Base-by-base conservation (phyloP, 257 asterid genomes). In the Gentiana straminea region DNA sequence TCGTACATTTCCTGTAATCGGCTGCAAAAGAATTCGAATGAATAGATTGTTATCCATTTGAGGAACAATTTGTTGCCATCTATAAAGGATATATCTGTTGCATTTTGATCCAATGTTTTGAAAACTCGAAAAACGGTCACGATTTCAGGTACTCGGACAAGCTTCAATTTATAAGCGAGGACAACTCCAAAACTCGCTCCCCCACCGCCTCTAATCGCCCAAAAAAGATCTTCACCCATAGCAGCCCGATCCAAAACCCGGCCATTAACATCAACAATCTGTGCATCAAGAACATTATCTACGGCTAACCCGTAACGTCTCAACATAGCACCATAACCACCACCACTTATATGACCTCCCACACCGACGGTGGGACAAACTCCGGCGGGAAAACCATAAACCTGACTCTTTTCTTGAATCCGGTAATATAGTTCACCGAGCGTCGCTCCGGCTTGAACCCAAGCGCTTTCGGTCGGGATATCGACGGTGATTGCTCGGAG, bases 191-290 rank as follows among this genome's bases (percentile, higher is more conserved):
- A 65, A 57, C 70, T 65, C n/a, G 64, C 64, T 33, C 50, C 70
- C 32, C 60, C 70, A 8, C 64, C 70, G 1, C 70, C 70, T 3
- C 54, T 65, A 33, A 65, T 65, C 8, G 70, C 70, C 70, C 70
- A 66, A 33, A 66, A 66, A 12, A 77, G 73, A 54, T 77, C 83
- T 67, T 77, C 83, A 3, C 82, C 75, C 82, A 77, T 77, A 7
- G 58, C 61, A 7, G 60, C 33, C 49, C 83, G 49, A 54, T 74
- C 69, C 55, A 74, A 49, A 66, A 74, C 53, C 49, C 62, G 64
- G n/a, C 80, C 84, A 2, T 61, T 58, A 3, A 64, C 70, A 61
- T 74, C 76, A 10, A 79, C 68, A 9, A 79, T 68, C 15, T 56
- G 54, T 2, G 77, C 85, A 49, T 78, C 81, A n/a, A 66, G 13